Evolutionary conservation across 257 asterid species (phyloP).

Genomic region (Nicotiana benthamiana): DNA sequence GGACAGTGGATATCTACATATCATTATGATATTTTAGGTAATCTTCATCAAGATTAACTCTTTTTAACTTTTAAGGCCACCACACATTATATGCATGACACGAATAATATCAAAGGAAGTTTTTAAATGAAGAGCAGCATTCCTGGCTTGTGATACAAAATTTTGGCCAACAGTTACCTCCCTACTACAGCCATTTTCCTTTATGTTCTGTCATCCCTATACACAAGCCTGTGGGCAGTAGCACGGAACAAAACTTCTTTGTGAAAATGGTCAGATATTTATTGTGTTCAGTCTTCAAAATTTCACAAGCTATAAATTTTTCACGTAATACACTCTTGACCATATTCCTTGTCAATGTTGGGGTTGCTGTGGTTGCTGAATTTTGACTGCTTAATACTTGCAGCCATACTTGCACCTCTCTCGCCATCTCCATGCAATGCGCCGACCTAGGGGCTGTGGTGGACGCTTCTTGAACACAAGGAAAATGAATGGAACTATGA

Average conservation of each 20-base stretch:
- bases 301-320: not conserved
- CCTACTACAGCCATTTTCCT: not conserved
- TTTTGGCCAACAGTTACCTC: not conserved
- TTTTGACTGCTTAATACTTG: not conserved
- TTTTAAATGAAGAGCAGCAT: not conserved
- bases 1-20: not conserved
- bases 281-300: not conserved
- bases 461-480: constrained; percentile 83
- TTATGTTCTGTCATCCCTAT: not conserved
- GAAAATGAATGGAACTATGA: constrained; percentile 4
- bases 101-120: not conserved
- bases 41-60: not conserved
- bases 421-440: constrained; percentile 92
- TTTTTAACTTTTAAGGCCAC: not conserved
- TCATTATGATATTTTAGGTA: not conserved
- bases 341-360: not conserved
- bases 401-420: constrained; percentile 79
- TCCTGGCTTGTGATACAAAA: not conserved
- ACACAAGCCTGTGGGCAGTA: not conserved
- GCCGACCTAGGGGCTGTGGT: constrained; percentile 81
- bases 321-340: not conserved
- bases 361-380: not conserved
- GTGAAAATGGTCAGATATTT: not conserved
- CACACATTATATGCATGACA: not conserved
- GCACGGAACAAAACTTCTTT: not conserved